These are phyloP conservation scores for Lichtheimia ornata DNA, from an alignment of 371 early-diverging fungal genomes.

Conservation along the genomic window DNA sequence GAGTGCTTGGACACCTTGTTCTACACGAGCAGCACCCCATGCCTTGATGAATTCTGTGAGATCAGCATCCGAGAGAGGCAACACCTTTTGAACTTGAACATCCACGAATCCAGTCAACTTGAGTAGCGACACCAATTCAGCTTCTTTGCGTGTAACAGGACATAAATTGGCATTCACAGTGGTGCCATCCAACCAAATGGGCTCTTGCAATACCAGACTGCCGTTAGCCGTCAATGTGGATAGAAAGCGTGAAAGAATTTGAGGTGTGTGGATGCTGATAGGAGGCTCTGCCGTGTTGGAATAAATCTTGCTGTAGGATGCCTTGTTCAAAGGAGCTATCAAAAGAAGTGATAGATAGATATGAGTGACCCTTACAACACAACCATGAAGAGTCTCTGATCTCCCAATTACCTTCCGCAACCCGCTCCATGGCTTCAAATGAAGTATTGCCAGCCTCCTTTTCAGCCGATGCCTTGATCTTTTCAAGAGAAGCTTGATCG, in stretches of 20 bases:
- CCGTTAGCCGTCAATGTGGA: conserved; percentile 37
- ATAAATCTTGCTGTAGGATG: conserved; percentile 32
- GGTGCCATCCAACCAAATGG: conserved; percentile 26
- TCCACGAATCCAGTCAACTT: conserved; percentile 51
- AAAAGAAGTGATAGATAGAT: background rate
- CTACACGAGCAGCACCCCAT: conserved; percentile 46
- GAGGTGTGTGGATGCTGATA: conserved; percentile 37
- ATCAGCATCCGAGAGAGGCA: conserved; percentile 41
- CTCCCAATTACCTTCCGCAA: conserved; percentile 40
- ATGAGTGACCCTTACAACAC: background rate
- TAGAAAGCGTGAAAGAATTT: conserved; percentile 43
- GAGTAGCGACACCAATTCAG: conserved; percentile 44
- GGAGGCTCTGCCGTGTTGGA: conserved; percentile 42
- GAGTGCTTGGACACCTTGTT: conserved; percentile 47
- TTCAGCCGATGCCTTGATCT: conserved; percentile 27
- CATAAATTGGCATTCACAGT: conserved; percentile 36
- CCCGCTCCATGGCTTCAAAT: conserved; percentile 49
- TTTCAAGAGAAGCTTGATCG: conserved; percentile 30
- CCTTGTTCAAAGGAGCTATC: conserved; percentile 41
- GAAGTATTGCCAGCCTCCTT: conserved; percentile 50
- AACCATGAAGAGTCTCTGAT: conserved; percentile 20
- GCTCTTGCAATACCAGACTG: conserved; percentile 34
- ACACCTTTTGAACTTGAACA: conserved; percentile 18
- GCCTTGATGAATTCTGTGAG: conserved; percentile 41
- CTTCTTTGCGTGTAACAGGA: conserved; percentile 43